Evolutionary conservation across 768 basidiomycete species (phyloP).

Genomic region (Lactarius quietus): DNA sequence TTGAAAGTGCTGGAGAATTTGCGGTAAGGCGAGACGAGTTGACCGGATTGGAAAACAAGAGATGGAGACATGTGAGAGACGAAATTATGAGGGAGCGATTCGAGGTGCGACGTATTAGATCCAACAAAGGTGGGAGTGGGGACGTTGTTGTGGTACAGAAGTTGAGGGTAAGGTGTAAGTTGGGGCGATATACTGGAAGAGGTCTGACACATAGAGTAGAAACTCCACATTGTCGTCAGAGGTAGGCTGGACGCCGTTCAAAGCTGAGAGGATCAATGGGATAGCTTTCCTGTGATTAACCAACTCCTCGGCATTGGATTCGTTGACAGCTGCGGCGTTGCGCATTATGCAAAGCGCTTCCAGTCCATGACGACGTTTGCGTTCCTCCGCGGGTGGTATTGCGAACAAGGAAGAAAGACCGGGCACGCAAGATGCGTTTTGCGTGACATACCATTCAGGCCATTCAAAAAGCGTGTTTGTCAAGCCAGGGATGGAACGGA

Average conservation of each 20-base stretch:
- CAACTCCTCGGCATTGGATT: constrained; percentile 62
- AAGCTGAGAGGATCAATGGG: constrained; percentile 59
- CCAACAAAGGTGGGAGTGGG: constrained; percentile 55
- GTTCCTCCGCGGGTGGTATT: constrained; percentile 44
- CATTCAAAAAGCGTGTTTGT: constrained; percentile 83
- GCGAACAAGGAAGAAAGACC: constrained; percentile 49
- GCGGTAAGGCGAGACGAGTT: constrained; percentile 53
- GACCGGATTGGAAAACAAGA: constrained; percentile 56
- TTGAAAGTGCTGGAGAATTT: constrained; percentile 56
- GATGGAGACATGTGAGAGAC: constrained; percentile 55
- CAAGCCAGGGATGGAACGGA: constrained; percentile 71
- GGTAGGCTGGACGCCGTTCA: constrained; percentile 57
- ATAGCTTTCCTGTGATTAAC: constrained; percentile 56
- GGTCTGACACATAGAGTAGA: constrained; percentile 64
- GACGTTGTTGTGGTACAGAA: constrained; percentile 35
- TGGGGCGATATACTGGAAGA: constrained; percentile 60
- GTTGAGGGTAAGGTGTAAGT: constrained; percentile 40
- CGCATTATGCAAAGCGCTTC: constrained; percentile 84
- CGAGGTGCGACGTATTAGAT: constrained; percentile 51
- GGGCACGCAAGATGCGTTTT: constrained; percentile 17
- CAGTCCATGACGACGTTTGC: constrained; percentile 69
- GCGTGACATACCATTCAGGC: constrained; percentile 78
- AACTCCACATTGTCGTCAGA: constrained; percentile 72
- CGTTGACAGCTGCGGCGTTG: constrained; percentile 73
- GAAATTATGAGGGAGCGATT: constrained; percentile 78